phyloP scores from a whole-genome alignment of 108 stramenopile genomes.

The Skeletonema menzelii region DNA sequence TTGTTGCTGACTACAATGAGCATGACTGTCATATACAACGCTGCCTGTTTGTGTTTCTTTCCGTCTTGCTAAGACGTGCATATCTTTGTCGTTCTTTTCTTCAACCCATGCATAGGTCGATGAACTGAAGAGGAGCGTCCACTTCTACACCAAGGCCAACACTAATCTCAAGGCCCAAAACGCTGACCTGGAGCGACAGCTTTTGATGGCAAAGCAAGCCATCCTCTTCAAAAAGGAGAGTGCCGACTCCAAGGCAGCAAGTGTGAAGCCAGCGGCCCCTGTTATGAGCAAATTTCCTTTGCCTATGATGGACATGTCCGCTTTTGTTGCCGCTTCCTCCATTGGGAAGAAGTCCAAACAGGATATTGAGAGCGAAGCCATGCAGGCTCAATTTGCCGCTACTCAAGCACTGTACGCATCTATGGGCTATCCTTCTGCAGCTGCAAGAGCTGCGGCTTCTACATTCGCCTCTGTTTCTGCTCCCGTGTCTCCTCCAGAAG shows the following conservation, averaged over 20 bases:
- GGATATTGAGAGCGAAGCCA: slow-evolving; percentile 9
- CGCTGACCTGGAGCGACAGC: slow-evolving; percentile 63
- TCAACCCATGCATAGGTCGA: slow-evolving; percentile 40
- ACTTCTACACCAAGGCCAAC: slow-evolving; percentile 80
- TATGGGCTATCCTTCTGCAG: slow-evolving; percentile 34
- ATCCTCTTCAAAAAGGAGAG: slow-evolving; percentile 30
- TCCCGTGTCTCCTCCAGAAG: not conserved
- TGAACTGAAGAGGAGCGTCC: slow-evolving; percentile 79
- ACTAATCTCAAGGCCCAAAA: slow-evolving; percentile 73
- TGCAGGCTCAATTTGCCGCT: slow-evolving; percentile 25
- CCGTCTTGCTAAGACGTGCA: not conserved
- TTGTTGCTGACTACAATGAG: not conserved
- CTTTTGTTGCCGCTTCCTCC: not conserved
- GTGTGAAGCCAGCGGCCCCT: not conserved
- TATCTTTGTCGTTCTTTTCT: too few relatives aligned
- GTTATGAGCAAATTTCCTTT: not conserved
- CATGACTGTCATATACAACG: not conserved
- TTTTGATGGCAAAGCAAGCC: slow-evolving; percentile 67
- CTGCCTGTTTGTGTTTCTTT: not conserved
- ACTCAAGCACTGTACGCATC: slow-evolving; percentile 37
- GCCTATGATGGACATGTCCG: not conserved
- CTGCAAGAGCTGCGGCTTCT: slow-evolving; percentile 29
- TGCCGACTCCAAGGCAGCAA: slow-evolving; percentile 2
- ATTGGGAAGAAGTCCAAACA: not conserved
- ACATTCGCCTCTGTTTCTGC: slow-evolving; percentile 13